Conservation (phyloP, 176 grass and related monocot genomes). For the Lolium multiflorum region DNA sequence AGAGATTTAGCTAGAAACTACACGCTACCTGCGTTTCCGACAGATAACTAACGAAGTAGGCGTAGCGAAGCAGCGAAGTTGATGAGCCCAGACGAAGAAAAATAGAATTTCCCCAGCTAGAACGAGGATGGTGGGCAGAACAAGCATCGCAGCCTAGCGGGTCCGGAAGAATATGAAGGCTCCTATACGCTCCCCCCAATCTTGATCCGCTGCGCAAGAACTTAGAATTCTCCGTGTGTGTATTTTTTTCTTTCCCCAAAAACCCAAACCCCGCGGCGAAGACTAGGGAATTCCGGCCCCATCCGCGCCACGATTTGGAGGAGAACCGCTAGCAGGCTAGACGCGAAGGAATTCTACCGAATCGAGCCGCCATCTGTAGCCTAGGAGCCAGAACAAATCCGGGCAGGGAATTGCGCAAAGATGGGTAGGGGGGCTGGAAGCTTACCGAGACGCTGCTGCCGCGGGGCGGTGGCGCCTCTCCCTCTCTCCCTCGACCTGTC, state of each 20-base stretch:
- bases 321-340: neutral
- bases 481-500: constrained; percentile 9
- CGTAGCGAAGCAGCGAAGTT: neutral
- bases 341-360: constrained; percentile 13
- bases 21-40: neutral
- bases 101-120: constrained; percentile 5
- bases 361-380: constrained; percentile 11
- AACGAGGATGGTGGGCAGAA: neutral
- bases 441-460: constrained; percentile 27
- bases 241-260: too few relatives aligned
- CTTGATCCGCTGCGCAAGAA: neutral
- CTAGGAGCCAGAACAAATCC: neutral
- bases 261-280: constrained; percentile 45
- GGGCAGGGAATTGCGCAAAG: neutral
- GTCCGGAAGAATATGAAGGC: neutral
- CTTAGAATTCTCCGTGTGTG: too few relatives aligned
- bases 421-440: neutral
- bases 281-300: constrained; percentile 14
- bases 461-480: constrained; percentile 6
- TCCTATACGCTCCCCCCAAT: neutral
- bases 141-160: neutral
- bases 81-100: neutral
- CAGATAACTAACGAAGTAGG: neutral
- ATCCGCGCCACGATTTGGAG: neutral
- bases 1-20: constrained; percentile 33